Conservation (phyloP, 1,284 basidiomycete species). For the Cerrena zonata region DNA sequence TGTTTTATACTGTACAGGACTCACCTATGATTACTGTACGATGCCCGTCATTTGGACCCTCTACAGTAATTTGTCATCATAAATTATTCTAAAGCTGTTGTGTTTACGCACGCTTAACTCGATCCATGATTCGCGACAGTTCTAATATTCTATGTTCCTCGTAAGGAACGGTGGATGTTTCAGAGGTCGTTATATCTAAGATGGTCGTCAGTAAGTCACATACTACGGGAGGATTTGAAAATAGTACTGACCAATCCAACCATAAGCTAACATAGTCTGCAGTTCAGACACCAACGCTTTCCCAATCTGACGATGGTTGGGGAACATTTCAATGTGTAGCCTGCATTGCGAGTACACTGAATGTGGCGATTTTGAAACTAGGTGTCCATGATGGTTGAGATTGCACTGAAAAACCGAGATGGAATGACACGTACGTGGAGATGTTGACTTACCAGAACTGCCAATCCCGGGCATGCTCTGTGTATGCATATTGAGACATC, state of each 20-base stretch:
- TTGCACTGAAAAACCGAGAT: background rate
- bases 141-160: conserved; percentile 9
- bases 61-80: background rate
- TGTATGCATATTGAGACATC: background rate
- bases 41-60: background rate
- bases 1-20: too few species aligned
- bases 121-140: conserved; percentile 1
- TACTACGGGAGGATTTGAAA: background rate
- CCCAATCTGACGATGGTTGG: conserved; percentile 10
- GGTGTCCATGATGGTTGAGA: background rate
- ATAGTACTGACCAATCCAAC: background rate
- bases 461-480: background rate
- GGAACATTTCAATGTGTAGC: conserved; percentile 14
- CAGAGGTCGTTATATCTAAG: conserved; percentile 18
- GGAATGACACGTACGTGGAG: background rate
- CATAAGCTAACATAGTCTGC: background rate
- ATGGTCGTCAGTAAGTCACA: background rate
- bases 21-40: background rate
- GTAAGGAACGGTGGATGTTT: conserved; percentile 14
- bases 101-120: conserved; percentile 9
- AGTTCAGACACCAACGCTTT: background rate
- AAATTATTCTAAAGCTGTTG: background rate
- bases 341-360: background rate
- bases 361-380: background rate
- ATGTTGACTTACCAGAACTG: background rate